Conservation (phyloP, 2,329 filamentous ascomycete genomes). For the Colletotrichum sojae region DNA sequence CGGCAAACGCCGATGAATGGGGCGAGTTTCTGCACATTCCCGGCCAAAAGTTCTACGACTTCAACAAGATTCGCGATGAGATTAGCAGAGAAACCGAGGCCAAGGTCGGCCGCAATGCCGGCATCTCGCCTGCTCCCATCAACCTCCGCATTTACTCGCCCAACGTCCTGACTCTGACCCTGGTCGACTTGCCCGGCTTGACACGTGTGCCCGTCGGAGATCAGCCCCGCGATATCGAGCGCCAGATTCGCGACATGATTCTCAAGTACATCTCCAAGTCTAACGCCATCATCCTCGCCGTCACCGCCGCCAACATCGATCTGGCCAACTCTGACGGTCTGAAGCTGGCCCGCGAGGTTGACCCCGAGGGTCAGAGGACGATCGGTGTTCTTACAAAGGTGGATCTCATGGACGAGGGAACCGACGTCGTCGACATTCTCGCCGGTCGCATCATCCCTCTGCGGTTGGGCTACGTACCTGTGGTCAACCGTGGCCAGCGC, state of each 20-base stretch:
- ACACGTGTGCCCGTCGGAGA: conserved; percentile 98
- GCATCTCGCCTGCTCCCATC: conserved; percentile 96
- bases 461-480: conserved; percentile 93
- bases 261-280: conserved; percentile 98
- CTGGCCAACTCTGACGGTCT: conserved; percentile 98
- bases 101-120: conserved; percentile 95
- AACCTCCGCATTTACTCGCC: conserved; percentile 99
- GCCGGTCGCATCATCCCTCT: conserved; percentile 97
- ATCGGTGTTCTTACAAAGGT: conserved; percentile 99
- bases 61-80: conserved; percentile 98
- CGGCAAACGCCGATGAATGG: conserved; percentile 95
- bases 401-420: conserved; percentile 98
- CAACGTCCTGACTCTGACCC: conserved; percentile 95
- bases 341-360: conserved; percentile 96
- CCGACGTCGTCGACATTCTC: conserved; percentile 98
- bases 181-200: conserved; percentile 95
- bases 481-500: conserved; percentile 97
- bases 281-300: conserved; percentile 97
- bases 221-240: conserved; percentile 96
- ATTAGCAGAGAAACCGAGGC: conserved; percentile 96
- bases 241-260: conserved; percentile 97
- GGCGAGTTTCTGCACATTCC: conserved; percentile 99
- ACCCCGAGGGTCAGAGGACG: conserved; percentile 96
- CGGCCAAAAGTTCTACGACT: conserved; percentile 97
- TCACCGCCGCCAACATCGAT: conserved; percentile 97